Base-by-base conservation (phyloP, 441 rosid genomes). In the Erysimum cheiri region DNA sequence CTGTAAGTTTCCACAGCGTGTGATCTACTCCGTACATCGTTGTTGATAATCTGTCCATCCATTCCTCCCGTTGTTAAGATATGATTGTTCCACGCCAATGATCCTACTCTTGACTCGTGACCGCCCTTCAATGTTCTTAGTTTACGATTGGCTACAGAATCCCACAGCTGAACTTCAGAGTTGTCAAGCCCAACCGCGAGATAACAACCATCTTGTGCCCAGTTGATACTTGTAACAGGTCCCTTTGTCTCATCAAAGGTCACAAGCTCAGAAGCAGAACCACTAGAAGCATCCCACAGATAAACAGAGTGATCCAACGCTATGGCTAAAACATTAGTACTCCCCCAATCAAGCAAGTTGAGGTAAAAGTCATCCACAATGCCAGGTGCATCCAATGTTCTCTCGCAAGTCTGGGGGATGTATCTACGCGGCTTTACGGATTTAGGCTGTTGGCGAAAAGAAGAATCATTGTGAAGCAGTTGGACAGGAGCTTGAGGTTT, bases 281-380 rank as follows among this genome's bases (percentile, higher is more conserved):
- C 78, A 61, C 12, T 70, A 3, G 93, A 83, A 62, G 90, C 90
- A 77, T 89, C 79, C 92, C 89, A 89, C 24, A 64, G 43, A 86
- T 81, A 87, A 13, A 91, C 87, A 3, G 85, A 81, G 54, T 41
- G 77, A 3, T 41, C 50, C 29, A 72, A 55, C 1, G 64, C 76
- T 2, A 72, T 86, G 41, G 96, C 85, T 55, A 91, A 82, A 37
- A 86, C 88, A 77, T 91, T 91, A 56, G 62, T 67, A 40, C 80
- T 83, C 5, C 92, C 87, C 93, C 96, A 91, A 31, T 87, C 97
- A 31, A 91, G 65, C 31, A 91, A 75, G 79, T 91, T 85, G 76
- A 86, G 74, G 78, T 87, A 86, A 64, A 85, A 91, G 71, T 91
- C 90, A 57, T 89, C 90, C 9, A 82, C 69, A 41, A 89, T 70